Percentiles rank a stretch among this genome's conserved stretches.
These are phyloP conservation scores for Fusarium camptoceras DNA, from an alignment of 2,329 filamentous ascomycete genomes.

Conservation along the genomic window DNA sequence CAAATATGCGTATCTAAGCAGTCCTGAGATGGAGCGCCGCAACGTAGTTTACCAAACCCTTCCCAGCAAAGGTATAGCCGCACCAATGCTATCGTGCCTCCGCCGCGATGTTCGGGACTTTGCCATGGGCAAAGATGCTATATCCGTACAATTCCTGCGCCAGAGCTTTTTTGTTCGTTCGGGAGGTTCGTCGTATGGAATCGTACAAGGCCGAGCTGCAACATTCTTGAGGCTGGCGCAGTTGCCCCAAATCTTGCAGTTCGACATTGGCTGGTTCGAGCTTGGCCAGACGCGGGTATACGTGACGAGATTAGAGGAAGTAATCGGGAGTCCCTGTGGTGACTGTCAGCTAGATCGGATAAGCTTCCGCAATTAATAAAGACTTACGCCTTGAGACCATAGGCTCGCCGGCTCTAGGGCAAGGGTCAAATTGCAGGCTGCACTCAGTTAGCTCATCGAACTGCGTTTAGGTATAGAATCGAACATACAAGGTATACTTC, in stretches of 20 bases:
- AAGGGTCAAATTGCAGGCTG: slow-evolving; percentile 99
- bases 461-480: no score
- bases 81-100: slow-evolving; percentile 20
- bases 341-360: slow-evolving; percentile 37
- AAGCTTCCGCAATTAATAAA: background rate
- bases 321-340: slow-evolving; percentile 86
- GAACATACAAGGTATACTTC: slow-evolving; percentile 97
- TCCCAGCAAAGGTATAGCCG: slow-evolving; percentile 31
- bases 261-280: slow-evolving; percentile 36
- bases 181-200: slow-evolving; percentile 40
- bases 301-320: slow-evolving; percentile 79
- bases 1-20: slow-evolving; percentile 48
- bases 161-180: slow-evolving; percentile 33
- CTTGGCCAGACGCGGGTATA: slow-evolving; percentile 46
- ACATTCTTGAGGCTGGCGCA: slow-evolving; percentile 30
- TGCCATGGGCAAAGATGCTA: slow-evolving; percentile 36
- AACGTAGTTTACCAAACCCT: slow-evolving; percentile 29
- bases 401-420: slow-evolving; percentile 94
- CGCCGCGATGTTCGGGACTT: slow-evolving; percentile 30
- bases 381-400: slow-evolving; percentile 92
- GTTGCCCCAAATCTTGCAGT: slow-evolving; percentile 28
- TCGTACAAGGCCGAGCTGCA: slow-evolving; percentile 48
- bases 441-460: slow-evolving; percentile 44
- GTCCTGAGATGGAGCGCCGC: slow-evolving; percentile 35
- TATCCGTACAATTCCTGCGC: slow-evolving; percentile 40